These are phyloP conservation scores for Zizania latifolia DNA, from an alignment of 176 grass and related monocot species.

Conservation along the genomic window DNA sequence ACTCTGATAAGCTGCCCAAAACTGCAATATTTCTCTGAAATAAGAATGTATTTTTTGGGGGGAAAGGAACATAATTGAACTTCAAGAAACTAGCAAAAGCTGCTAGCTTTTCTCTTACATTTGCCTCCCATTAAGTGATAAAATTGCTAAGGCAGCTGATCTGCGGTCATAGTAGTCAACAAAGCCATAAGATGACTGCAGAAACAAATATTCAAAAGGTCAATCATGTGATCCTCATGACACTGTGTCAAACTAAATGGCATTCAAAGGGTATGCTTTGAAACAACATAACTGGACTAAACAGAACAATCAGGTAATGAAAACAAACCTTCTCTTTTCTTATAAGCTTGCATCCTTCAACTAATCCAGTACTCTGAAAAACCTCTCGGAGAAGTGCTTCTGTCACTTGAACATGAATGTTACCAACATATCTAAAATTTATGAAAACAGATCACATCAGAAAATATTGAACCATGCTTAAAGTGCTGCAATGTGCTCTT, in stretches of 20 bases:
- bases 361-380: constrained; percentile 68
- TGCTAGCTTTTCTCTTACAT: constrained; percentile 41
- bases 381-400: constrained; percentile 59
- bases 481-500: not conserved
- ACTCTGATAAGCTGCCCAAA: constrained; percentile 83
- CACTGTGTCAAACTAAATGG: not conserved
- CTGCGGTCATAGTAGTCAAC: constrained; percentile 85
- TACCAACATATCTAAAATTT: constrained; percentile 70
- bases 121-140: constrained; percentile 70
- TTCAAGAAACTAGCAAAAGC: not conserved
- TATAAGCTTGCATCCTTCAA: constrained; percentile 87
- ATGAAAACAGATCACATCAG: not conserved
- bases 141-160: constrained; percentile 77
- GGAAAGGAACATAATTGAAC: not conserved
- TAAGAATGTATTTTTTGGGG: not conserved
- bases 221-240: constrained; percentile 3
- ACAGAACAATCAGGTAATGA: not conserved
- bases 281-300: not conserved
- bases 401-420: constrained; percentile 81
- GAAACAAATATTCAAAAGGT: not conserved
- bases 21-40: constrained; percentile 28
- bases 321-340: constrained; percentile 77
- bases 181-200: constrained; percentile 89
- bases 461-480: not conserved
- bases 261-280: not conserved